phyloP scores from a whole-genome alignment of 2,329 filamentous ascomycete genomes.

The Cytospora leucostoma region DNA sequence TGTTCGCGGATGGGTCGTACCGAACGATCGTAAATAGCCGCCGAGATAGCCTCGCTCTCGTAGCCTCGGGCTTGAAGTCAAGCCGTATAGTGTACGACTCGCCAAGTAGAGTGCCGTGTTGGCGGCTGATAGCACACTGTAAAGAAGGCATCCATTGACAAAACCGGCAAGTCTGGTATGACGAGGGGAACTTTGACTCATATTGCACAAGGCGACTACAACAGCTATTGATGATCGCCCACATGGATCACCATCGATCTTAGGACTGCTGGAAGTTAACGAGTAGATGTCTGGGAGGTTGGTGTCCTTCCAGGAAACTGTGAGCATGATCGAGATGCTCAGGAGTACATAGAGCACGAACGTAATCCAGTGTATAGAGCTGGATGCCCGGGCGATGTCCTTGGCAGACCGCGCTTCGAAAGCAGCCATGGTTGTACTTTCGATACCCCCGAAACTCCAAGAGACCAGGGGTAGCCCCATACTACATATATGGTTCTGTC shows the following conservation, averaged over 20 bases:
- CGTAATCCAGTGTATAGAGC: slow-evolving; percentile 23
- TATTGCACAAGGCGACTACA: slow-evolving; percentile 9
- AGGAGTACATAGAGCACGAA: slow-evolving; percentile 22
- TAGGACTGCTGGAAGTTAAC: not conserved
- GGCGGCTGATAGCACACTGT: slow-evolving; percentile 19
- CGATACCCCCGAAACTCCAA: slow-evolving; percentile 28
- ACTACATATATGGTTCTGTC: slow-evolving; percentile 3
- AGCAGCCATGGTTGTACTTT: slow-evolving; percentile 29
- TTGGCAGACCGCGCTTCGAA: slow-evolving; percentile 27
- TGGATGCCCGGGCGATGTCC: slow-evolving; percentile 26
- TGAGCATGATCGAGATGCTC: slow-evolving; percentile 24
- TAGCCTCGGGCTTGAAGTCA: slow-evolving; percentile 5
- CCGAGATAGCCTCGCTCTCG: not conserved
- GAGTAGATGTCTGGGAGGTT: slow-evolving; percentile 5
- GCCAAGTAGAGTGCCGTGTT: slow-evolving; percentile 22
- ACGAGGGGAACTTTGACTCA: not conserved
- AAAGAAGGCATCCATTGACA: slow-evolving; percentile 19
- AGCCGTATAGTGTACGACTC: slow-evolving; percentile 20
- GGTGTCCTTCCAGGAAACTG: slow-evolving; percentile 21
- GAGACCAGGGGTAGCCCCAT: slow-evolving; percentile 27
- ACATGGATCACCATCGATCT: not conserved
- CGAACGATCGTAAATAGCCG: not conserved
- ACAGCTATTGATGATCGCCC: not conserved
- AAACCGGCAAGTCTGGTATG: slow-evolving; percentile 8
- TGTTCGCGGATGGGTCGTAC: slow-evolving; percentile 12